These are phyloP conservation scores for Oropetium thomaeum DNA, from an alignment of 176 grass and related monocot genomes.

Conservation along the genomic window DNA sequence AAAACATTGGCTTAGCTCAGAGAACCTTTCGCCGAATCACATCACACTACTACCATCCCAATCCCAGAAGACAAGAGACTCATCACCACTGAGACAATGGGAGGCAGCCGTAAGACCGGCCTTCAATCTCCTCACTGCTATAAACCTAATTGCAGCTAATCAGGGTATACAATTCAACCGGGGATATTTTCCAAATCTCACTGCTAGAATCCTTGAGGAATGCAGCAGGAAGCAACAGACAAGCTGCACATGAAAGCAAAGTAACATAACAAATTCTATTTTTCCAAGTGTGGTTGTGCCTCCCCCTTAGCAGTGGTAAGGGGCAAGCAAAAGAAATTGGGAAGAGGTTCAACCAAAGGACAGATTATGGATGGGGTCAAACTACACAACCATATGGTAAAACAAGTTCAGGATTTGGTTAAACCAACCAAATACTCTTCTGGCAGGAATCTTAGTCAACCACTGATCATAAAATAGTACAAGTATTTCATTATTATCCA, in stretches of 20 bases:
- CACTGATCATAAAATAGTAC: neutral
- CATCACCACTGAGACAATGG: conserved; percentile 1
- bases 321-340: neutral
- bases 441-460: neutral
- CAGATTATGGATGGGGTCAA: neutral
- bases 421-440: neutral
- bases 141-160: neutral
- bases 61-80: neutral
- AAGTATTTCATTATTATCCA: neutral
- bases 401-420: neutral
- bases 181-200: neutral
- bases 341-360: neutral
- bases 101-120: conserved; percentile 38
- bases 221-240: neutral
- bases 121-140: conserved; percentile 35
- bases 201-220: neutral
- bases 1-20: conserved; percentile 5
- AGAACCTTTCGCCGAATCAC: conserved; percentile 31
- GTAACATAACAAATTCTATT: neutral
- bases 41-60: conserved; percentile 37
- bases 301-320: too few species aligned
- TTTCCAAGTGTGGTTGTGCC: neutral
- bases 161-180: neutral
- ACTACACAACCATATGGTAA: neutral
- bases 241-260: neutral